Percentiles rank a stretch among this genome's conserved stretches.
phyloP scores from a whole-genome alignment of 352 stramenopile genomes.

The Phytopythium cucurbitacearum region DNA sequence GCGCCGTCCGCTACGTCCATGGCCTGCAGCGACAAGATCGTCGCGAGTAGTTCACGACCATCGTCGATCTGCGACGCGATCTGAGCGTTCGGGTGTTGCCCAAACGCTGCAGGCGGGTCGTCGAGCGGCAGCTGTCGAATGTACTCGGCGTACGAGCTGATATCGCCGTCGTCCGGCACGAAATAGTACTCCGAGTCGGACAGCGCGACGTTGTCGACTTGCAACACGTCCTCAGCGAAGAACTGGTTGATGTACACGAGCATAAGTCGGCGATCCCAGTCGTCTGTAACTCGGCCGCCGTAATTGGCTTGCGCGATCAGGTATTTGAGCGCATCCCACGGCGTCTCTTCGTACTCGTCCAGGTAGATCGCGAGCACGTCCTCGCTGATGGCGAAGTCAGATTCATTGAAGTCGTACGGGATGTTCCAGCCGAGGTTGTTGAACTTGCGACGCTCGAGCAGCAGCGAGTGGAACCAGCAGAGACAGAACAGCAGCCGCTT shows the following conservation, averaged over 20 bases:
- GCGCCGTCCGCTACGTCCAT: constrained; percentile 76
- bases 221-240: constrained; percentile 88
- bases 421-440: constrained; percentile 97
- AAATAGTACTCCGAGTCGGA: constrained; percentile 92
- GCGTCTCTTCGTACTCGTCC: constrained; percentile 89
- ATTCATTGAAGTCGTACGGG: constrained; percentile 97
- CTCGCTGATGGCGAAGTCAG: constrained; percentile 95
- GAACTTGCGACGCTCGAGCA: constrained; percentile 95
- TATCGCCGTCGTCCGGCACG: constrained; percentile 90
- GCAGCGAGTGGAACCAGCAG: constrained; percentile 94
- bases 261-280: constrained; percentile 94
- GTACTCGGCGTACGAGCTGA: constrained; percentile 87
- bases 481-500: constrained; percentile 93
- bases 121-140: constrained; percentile 88
- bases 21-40: constrained; percentile 89
- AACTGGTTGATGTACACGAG: constrained; percentile 96
- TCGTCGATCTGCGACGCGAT: constrained; percentile 95
- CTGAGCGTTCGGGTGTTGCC: constrained; percentile 94
- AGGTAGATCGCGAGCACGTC: constrained; percentile 95
- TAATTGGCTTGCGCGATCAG: constrained; percentile 96
- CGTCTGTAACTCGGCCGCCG: constrained; percentile 93
- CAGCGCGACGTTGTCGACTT: constrained; percentile 81
- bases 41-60: constrained; percentile 83
- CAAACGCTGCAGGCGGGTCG: constrained; percentile 91
- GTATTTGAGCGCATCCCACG: constrained; percentile 94